Evolutionary conservation across 1,139 yeast genomes (phyloP).

Genomic region (Blastobotrys apis): DNA sequence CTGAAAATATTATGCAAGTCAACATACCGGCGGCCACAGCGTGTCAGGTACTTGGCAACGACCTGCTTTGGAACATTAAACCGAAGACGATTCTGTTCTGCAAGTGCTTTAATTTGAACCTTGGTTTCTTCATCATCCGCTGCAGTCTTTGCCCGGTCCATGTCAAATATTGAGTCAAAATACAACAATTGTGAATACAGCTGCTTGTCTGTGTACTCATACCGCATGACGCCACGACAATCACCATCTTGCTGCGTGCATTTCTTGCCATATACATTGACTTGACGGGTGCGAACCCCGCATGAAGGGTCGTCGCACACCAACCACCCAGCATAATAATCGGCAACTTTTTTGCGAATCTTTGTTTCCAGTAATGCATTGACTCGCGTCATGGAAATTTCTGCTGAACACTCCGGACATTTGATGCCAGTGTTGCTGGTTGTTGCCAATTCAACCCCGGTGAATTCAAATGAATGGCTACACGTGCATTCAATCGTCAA

Average conservation of each 20-base stretch:
- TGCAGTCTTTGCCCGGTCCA: constrained; percentile 62
- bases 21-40: constrained; percentile 89
- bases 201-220: constrained; percentile 70
- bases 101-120: constrained; percentile 58
- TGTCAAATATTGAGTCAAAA: constrained; percentile 73
- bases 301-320: constrained; percentile 83
- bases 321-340: constrained; percentile 83
- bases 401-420: constrained; percentile 57
- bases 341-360: constrained; percentile 64
- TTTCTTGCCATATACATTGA: constrained; percentile 83
- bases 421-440: constrained; percentile 65
- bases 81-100: constrained; percentile 70
- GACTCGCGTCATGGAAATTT: constrained; percentile 50
- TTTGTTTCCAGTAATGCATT: constrained; percentile 70
- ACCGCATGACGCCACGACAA: constrained; percentile 83
- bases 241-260: constrained; percentile 65
- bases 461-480: constrained; percentile 56
- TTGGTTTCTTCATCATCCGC: constrained; percentile 32
- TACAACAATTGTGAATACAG: constrained; percentile 85
- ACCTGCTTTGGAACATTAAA: constrained; percentile 59
- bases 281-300: constrained; percentile 74
- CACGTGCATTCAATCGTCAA: constrained; percentile 63
- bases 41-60: constrained; percentile 67
- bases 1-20: constrained; percentile 75
- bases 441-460: constrained; percentile 53